phyloP scores from a whole-genome alignment of 1,139 yeast genomes.

The Taphrina deformans region DNA sequence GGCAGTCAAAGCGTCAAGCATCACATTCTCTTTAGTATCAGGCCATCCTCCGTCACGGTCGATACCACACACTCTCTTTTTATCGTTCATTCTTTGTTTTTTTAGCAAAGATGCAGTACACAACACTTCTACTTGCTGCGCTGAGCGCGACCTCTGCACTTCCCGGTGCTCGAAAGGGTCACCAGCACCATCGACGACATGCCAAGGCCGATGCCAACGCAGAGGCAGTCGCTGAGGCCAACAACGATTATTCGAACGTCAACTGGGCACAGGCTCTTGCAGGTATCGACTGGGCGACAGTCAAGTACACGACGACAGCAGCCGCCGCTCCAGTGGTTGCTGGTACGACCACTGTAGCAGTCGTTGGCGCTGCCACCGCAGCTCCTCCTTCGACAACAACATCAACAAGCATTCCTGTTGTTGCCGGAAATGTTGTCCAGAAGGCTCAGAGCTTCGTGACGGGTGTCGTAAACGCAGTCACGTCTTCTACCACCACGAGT shows the following conservation, averaged over 20 bases:
- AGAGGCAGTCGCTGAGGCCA: background rate
- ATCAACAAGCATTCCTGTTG: background rate
- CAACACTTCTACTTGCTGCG: constrained; percentile 10
- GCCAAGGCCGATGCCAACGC: background rate
- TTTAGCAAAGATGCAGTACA: constrained; percentile 3
- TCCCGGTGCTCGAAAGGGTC: constrained; percentile 19
- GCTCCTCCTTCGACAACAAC: background rate
- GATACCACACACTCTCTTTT: constrained; percentile 17
- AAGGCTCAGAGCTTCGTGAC: background rate
- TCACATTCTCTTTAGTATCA: background rate
- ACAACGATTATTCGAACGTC: constrained; percentile 8
- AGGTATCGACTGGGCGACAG: constrained; percentile 15
- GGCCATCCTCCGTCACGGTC: constrained; percentile 1
- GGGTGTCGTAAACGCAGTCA: background rate
- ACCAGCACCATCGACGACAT: constrained; percentile 12
- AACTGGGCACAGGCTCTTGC: constrained; percentile 25
- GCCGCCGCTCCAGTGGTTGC: constrained; percentile 4
- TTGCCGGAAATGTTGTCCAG: constrained; percentile 9
- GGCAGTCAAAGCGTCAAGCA: background rate
- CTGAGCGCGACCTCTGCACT: constrained; percentile 18
- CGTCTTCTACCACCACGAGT: background rate
- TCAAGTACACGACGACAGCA: constrained; percentile 1
- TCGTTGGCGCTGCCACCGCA: constrained; percentile 11
- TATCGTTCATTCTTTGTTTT: background rate
- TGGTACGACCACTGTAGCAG: constrained; percentile 22